A percentile compares a stretch with the other conserved stretches of the same genome.
Conservation (phyloP, 2,329 filamentous ascomycete genomes). For the Pyrenochaeta sp. region DNA sequence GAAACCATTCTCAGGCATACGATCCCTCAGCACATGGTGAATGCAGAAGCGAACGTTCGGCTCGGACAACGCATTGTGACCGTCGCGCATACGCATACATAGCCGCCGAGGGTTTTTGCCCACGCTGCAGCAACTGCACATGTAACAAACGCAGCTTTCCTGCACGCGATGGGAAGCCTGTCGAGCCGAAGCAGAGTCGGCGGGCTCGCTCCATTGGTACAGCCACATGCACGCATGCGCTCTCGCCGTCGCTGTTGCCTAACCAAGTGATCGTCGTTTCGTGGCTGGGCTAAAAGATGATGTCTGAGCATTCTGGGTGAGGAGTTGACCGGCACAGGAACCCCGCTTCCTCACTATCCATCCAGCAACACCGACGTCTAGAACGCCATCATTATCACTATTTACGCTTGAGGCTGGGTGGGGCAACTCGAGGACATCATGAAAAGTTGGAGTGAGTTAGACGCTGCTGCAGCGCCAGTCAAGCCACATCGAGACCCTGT, state of each 20-base stretch:
- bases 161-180: constrained; percentile 23
- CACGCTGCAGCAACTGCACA: constrained; percentile 24
- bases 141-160: constrained; percentile 18
- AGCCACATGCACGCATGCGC: constrained; percentile 5
- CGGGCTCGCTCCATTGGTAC: not conserved
- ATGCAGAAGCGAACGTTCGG: constrained; percentile 6
- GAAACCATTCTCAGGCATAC: not conserved
- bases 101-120: constrained; percentile 27
- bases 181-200: constrained; percentile 4
- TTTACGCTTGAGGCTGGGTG: constrained; percentile 2
- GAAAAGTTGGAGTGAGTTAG: constrained; percentile 30
- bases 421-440: constrained; percentile 13
- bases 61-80: constrained; percentile 33
- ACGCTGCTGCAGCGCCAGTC: constrained; percentile 11
- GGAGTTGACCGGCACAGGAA: not conserved
- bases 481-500: constrained; percentile 18
- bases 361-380: constrained; percentile 8
- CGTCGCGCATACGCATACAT: constrained; percentile 31
- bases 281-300: not conserved
- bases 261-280: not conserved
- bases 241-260: constrained; percentile 8
- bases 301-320: not conserved
- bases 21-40: constrained; percentile 6
- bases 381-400: constrained; percentile 6
- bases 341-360: constrained; percentile 8